phyloP scores from a whole-genome alignment of 441 rosid species.

The Eutrema salsugineum region DNA sequence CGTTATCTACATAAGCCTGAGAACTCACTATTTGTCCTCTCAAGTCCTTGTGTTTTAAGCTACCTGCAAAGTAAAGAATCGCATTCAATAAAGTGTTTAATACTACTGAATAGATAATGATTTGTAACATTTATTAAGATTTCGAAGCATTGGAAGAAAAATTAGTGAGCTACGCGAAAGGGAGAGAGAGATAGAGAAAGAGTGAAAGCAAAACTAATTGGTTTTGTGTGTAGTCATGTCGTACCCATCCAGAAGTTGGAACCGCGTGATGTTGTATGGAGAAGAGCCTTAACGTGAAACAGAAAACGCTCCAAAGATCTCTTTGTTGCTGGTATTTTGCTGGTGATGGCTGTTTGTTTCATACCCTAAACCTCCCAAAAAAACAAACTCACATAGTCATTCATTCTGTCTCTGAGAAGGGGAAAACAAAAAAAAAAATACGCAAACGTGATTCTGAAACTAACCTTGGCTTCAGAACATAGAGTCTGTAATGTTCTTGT shows the following conservation, averaged over 20 bases:
- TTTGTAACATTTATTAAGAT: not conserved
- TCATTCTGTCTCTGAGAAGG: not conserved
- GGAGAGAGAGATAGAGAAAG: not conserved
- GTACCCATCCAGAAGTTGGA: constrained; percentile 93
- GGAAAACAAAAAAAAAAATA: not conserved
- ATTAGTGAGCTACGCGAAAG: not conserved
- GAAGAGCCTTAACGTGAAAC: constrained; percentile 83
- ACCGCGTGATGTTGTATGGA: constrained; percentile 60
- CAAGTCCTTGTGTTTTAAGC: constrained; percentile 80
- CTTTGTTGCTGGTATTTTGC: constrained; percentile 79
- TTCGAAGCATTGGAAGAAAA: not conserved
- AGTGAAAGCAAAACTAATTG: not conserved
- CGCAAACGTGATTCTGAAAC: not conserved
- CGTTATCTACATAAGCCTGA: constrained; percentile 62
- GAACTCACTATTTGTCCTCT: constrained; percentile 81
- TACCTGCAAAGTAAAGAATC: constrained; percentile 43
- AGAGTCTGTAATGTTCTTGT: constrained; percentile 84
- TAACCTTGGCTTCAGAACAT: constrained; percentile 92
- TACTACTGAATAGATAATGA: not conserved
- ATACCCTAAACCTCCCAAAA: constrained; percentile 45
- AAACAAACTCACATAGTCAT: constrained; percentile 14
- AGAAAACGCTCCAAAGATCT: constrained; percentile 82
- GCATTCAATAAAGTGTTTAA: not conserved
- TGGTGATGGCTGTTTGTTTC: constrained; percentile 69
- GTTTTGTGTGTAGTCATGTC: not conserved